phyloP scores from a whole-genome alignment of 306 rosid species.

The Arachis stenosperma region DNA sequence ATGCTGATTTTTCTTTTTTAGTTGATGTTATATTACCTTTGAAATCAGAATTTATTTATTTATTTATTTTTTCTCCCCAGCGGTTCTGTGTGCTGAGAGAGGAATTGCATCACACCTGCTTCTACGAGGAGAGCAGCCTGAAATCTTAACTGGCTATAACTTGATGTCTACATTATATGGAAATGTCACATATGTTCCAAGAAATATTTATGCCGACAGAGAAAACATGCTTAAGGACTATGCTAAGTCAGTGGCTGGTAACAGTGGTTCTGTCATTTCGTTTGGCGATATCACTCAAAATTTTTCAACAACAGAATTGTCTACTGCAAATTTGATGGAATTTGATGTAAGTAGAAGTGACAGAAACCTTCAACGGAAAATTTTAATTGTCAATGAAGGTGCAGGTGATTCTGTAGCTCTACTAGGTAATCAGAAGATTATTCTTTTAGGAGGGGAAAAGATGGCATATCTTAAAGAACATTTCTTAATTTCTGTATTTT shows the following conservation, averaged over 20 bases:
- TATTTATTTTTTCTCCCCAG: conserved; percentile 44
- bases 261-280: conserved; percentile 54
- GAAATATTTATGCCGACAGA: conserved; percentile 76
- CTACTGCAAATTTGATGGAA: conserved; percentile 41
- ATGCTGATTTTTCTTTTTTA: conserved; percentile 27
- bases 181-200: conserved; percentile 76
- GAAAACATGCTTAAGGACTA: conserved; percentile 65
- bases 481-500: conserved; percentile 22
- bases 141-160: conserved; percentile 85
- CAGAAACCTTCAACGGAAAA: conserved; percentile 54
- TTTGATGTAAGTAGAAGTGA: conserved; percentile 47
- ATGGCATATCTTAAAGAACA: conserved; percentile 34
- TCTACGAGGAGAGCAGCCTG: conserved; percentile 93
- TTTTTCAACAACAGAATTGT: conserved; percentile 42
- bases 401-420: conserved; percentile 92
- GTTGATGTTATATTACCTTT: conserved; percentile 22
- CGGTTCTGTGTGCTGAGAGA: conserved; percentile 86
- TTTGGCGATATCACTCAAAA: conserved; percentile 66
- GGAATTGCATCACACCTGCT: conserved; percentile 78
- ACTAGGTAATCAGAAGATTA: conserved; percentile 66
- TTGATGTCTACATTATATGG: conserved; percentile 88
- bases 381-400: conserved; percentile 82
- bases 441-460: conserved; percentile 25
- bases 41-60: conserved; percentile 33
- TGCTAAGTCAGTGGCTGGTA: conserved; percentile 66